Conservation (phyloP, 495 filamentous ascomycete genomes). For the Penicillium goetzii region DNA sequence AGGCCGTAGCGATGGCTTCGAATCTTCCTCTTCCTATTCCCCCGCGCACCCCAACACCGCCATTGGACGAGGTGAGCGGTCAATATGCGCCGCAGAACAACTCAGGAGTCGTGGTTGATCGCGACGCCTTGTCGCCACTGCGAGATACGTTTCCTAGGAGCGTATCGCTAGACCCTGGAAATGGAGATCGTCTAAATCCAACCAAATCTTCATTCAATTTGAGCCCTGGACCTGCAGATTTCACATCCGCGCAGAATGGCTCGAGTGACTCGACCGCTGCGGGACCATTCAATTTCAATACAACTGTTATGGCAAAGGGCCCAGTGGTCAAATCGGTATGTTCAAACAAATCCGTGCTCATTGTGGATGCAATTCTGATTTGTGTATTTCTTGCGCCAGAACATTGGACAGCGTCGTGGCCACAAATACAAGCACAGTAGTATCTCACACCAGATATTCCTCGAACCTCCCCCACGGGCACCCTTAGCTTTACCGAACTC, state of each 20-base stretch:
- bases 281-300: constrained; percentile 91
- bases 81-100: constrained; percentile 33
- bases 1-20: constrained; percentile 54
- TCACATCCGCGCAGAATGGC: constrained; percentile 44
- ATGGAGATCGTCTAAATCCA: constrained; percentile 42
- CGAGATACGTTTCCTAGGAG: constrained; percentile 51
- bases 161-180: constrained; percentile 34
- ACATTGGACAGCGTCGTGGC: constrained; percentile 87
- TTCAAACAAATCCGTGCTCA: neutral
- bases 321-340: constrained; percentile 81
- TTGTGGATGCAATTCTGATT: constrained; percentile 8
- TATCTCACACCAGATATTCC: constrained; percentile 95
- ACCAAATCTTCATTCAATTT: constrained; percentile 49
- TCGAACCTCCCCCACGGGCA: constrained; percentile 86
- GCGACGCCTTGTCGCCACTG: constrained; percentile 67
- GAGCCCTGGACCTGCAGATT: constrained; percentile 37
- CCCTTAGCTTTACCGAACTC: constrained; percentile 91
- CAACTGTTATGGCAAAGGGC: constrained; percentile 73
- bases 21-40: constrained; percentile 64
- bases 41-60: constrained; percentile 71
- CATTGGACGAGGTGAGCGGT: constrained; percentile 55
- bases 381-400: constrained; percentile 41
- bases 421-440: constrained; percentile 98
- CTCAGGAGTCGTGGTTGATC: constrained; percentile 54
- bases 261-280: constrained; percentile 44